Percentiles rank a stretch among this genome's conserved stretches.
phyloP scores from a whole-genome alignment of 129 eudicot genomes.

The Daucus carota region DH1_v3.0 NC_030388.2:5171501-5172000 shows the following conservation, averaged over 20 bases:
- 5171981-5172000: no score
- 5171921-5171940: no score
- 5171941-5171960: no score
- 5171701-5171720: not conserved
- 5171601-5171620: constrained; percentile 5
- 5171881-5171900: no score
- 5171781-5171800: no score
- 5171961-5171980: no score
- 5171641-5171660: constrained; percentile 2
- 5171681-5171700: not conserved
- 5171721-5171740: not conserved
- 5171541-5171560: not conserved
- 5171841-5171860: no score
- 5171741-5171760: not conserved
- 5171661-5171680: not conserved
- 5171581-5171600: constrained; percentile 7
- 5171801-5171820: no score
- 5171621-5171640: not conserved
- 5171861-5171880: no score
- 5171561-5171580: not conserved
- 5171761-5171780: no score
- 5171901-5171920: no score
- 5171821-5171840: no score
- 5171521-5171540: constrained; percentile 4
- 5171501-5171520: not conserved